A percentile compares a stretch with the other conserved stretches of the same genome.
phyloP scores from a whole-genome alignment of 352 stramenopile genomes.

The Globisporangium irregulare region DNA sequence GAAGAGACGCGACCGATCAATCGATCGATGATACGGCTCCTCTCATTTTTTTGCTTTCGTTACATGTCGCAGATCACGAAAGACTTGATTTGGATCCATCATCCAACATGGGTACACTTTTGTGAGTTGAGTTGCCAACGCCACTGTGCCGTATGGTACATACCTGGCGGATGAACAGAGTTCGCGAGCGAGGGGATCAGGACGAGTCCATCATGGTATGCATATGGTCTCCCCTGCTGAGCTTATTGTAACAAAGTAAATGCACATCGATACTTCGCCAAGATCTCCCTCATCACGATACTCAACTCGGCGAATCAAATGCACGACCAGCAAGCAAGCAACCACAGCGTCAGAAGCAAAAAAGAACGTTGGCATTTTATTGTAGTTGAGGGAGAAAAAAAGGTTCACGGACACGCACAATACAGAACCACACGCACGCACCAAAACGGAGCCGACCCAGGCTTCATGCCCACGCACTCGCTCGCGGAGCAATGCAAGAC shows the following conservation, averaged over 20 bases:
- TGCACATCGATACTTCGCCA: neutral
- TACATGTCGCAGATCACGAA: slow-evolving; percentile 6
- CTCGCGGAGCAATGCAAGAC: neutral
- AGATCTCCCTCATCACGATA: neutral
- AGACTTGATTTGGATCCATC: neutral
- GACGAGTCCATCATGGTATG: neutral
- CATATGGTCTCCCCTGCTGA: neutral
- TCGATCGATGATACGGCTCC: neutral
- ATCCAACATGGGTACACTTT: slow-evolving; percentile 7
- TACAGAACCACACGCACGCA: slow-evolving; percentile 4
- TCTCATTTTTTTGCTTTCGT: neutral
- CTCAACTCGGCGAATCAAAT: neutral
- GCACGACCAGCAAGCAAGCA: neutral
- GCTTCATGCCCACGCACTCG: neutral
- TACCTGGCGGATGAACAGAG: neutral
- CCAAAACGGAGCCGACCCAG: neutral
- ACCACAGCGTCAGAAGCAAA: neutral
- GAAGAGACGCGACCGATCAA: slow-evolving; percentile 4
- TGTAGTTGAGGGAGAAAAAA: neutral
- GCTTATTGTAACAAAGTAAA: neutral
- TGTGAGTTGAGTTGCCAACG: neutral
- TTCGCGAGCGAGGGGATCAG: neutral
- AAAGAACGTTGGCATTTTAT: slow-evolving; percentile 2
- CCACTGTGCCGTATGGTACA: too few relatives aligned
- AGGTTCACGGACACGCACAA: neutral